Evolutionary conservation across 1,284 basidiomycete species (phyloP).

Genomic region (Anthracocystis walkeri): DNA sequence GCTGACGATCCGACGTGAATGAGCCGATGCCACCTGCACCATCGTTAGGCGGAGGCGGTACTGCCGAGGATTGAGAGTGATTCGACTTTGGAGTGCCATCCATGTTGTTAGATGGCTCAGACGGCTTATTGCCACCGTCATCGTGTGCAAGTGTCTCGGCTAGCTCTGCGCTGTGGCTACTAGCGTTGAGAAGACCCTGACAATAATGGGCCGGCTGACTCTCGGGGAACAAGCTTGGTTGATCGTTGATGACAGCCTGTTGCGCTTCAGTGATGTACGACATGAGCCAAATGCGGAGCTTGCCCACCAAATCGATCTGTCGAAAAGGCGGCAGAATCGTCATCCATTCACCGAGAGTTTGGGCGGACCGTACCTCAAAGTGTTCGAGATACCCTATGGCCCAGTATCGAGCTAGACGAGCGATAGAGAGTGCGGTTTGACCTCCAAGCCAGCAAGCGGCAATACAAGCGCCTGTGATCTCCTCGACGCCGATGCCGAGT

Average conservation of each 20-base stretch:
- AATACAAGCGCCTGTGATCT: constrained; percentile 64
- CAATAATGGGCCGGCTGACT: constrained; percentile 53
- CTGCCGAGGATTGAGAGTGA: constrained; percentile 21
- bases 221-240: constrained; percentile 48
- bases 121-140: constrained; percentile 5
- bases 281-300: constrained; percentile 62
- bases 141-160: constrained; percentile 3
- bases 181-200: constrained; percentile 51
- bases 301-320: constrained; percentile 58
- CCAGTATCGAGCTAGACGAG: constrained; percentile 56
- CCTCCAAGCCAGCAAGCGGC: constrained; percentile 59
- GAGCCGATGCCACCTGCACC: constrained; percentile 38
- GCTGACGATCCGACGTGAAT: constrained; percentile 52
- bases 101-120: constrained; percentile 3
- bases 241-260: constrained; percentile 57
- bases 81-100: constrained; percentile 26
- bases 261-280: constrained; percentile 62
- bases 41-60: constrained; percentile 18
- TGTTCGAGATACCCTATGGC: constrained; percentile 58
- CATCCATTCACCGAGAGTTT: constrained; percentile 59
- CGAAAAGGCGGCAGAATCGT: constrained; percentile 61
- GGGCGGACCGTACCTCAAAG: constrained; percentile 57
- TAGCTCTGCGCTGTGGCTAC: constrained; percentile 36
- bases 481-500: constrained; percentile 64
- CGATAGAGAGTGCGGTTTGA: constrained; percentile 43